Conservation (phyloP, 2,329 filamentous ascomycete species). For the Dothideomycetes sp. region DNA sequence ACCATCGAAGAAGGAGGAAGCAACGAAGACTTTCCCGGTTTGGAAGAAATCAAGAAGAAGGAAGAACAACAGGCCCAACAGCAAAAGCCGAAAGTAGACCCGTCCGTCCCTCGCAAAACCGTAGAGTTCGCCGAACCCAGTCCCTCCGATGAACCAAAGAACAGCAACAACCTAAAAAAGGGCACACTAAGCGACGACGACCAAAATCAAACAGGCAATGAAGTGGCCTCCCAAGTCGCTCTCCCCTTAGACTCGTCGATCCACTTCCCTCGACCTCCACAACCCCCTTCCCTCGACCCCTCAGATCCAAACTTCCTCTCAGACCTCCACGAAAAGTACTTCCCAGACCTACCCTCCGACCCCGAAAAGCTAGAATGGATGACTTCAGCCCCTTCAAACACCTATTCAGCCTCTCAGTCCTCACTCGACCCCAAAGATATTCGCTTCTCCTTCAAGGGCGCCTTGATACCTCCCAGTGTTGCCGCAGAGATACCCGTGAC, state of each 20-base stretch:
- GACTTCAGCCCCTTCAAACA: conserved; percentile 56
- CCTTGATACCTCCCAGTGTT: conserved; percentile 65
- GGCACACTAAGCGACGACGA: neutral
- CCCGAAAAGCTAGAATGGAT: conserved; percentile 87
- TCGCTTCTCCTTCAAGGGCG: conserved; percentile 81
- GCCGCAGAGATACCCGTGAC: conserved; percentile 66
- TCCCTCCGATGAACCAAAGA: conserved; percentile 16
- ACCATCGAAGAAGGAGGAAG: conserved; percentile 59
- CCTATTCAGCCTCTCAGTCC: conserved; percentile 71
- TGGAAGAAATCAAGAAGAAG: conserved; percentile 3
- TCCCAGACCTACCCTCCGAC: conserved; percentile 76
- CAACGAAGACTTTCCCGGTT: conserved; percentile 28
- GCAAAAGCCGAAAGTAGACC: neutral
- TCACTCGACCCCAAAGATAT: conserved; percentile 66
- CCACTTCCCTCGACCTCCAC: conserved; percentile 52
- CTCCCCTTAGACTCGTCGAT: conserved; percentile 23
- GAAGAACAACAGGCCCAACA: conserved; percentile 2
- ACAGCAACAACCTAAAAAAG: conserved; percentile 13
- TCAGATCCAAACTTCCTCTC: conserved; percentile 72
- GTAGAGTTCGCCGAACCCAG: conserved; percentile 11
- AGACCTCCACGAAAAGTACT: conserved; percentile 86
- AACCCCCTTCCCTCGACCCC: conserved; percentile 69
- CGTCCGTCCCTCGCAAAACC: conserved; percentile 5
- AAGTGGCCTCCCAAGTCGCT: conserved; percentile 6
- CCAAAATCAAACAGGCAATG: conserved; percentile 1